These are phyloP conservation scores for Paramecium biaurelia DNA, from an alignment of 73 alveolate genomes.

Conservation along the genomic window DNA sequence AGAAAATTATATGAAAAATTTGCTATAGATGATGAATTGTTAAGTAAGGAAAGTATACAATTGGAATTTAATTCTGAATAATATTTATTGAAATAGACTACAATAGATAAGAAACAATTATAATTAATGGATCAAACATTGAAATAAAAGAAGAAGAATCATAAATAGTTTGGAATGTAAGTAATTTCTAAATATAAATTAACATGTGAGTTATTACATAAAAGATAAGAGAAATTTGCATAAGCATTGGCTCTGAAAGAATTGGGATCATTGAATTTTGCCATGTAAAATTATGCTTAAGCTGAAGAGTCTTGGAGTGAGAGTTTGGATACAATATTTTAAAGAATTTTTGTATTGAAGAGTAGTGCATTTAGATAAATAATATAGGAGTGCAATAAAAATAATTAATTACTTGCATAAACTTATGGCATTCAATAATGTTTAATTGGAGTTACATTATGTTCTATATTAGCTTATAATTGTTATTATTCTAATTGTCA, in stretches of 20 bases:
- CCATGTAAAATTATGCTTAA: slow-evolving; percentile 76
- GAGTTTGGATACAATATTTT: slow-evolving; percentile 92
- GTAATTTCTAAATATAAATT: slow-evolving; percentile 82
- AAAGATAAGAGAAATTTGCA: slow-evolving; percentile 91
- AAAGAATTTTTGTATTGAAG: slow-evolving; percentile 76
- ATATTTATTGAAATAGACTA: background rate
- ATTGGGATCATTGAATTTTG: slow-evolving; percentile 82
- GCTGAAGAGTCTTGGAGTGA: slow-evolving; percentile 95
- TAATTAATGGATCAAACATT: slow-evolving; percentile 31
- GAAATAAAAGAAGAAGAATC: slow-evolving; percentile 81
- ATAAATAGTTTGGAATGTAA: slow-evolving; percentile 80
- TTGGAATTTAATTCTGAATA: background rate
- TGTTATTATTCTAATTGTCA: slow-evolving; percentile 31
- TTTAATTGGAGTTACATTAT: slow-evolving; percentile 32
- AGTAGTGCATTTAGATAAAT: slow-evolving; percentile 80
- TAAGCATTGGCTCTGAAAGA: slow-evolving; percentile 87
- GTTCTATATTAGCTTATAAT: slow-evolving; percentile 44
- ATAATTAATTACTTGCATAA: slow-evolving; percentile 59
- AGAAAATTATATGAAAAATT: slow-evolving; percentile 86
- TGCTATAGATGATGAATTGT: slow-evolving; percentile 81
- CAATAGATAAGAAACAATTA: background rate
- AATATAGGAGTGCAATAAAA: slow-evolving; percentile 58
- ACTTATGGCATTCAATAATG: slow-evolving; percentile 73
- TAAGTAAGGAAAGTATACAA: slow-evolving; percentile 71
- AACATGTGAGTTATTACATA: slow-evolving; percentile 84